These are phyloP conservation scores for Pythium monospermum DNA, from an alignment of 352 stramenopile species.

Conservation along the genomic window DNA sequence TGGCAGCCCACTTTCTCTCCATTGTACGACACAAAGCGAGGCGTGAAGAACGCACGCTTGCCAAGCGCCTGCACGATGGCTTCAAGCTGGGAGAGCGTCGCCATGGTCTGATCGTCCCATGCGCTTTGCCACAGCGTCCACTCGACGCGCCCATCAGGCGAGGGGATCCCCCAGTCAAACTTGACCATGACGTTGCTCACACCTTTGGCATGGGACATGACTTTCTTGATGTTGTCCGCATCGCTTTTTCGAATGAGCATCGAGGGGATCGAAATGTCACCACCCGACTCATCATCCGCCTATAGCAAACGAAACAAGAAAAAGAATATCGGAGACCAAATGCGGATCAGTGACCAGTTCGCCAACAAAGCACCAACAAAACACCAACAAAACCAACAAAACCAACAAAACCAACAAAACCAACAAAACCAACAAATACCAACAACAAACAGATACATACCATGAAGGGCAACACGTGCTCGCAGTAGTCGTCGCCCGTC, in stretches of 20 bases:
- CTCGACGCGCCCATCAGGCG: slow-evolving; percentile 93
- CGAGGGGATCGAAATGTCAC: slow-evolving; percentile 95
- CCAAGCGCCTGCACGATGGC: slow-evolving; percentile 83
- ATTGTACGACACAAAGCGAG: slow-evolving; percentile 96
- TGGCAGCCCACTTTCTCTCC: slow-evolving; percentile 91
- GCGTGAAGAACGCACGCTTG: slow-evolving; percentile 93
- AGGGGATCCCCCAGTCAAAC: slow-evolving; percentile 94
- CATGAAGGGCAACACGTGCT: slow-evolving; percentile 86
- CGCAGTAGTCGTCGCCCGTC: slow-evolving; percentile 81
- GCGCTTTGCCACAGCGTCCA: slow-evolving; percentile 96
- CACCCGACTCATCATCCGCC: slow-evolving; percentile 95
- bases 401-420: slow-evolving; percentile 15
- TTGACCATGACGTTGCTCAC: slow-evolving; percentile 93
- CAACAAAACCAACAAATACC: slow-evolving; percentile 6
- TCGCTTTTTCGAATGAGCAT: slow-evolving; percentile 96
- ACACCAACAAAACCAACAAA: no score
- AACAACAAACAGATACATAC: slow-evolving; percentile 13
- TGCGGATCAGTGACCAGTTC: no score
- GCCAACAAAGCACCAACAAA: no score
- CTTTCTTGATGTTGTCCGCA: slow-evolving; percentile 90
- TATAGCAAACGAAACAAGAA: slow-evolving; percentile 12
- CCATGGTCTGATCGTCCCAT: slow-evolving; percentile 84
- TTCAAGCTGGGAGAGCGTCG: slow-evolving; percentile 79
- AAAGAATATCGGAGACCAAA: background rate
- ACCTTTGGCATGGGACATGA: slow-evolving; percentile 70